A percentile compares a stretch with the other conserved stretches of the same genome.
Conservation (phyloP, 139 green algal species). For the Ettlia oleoabundans region DNA sequence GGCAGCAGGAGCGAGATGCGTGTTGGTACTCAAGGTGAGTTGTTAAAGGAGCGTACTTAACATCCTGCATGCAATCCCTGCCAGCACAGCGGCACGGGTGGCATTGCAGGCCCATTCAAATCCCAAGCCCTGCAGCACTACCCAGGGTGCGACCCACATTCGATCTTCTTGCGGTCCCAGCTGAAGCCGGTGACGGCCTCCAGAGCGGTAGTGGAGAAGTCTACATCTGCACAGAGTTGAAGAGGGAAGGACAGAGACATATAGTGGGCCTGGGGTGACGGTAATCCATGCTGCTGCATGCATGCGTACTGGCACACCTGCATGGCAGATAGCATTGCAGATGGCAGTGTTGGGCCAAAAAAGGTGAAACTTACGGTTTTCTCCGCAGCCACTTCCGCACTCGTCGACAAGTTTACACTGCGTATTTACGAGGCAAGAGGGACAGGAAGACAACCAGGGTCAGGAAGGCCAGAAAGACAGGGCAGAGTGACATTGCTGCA, state of each 20-base stretch:
- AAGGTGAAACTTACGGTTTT: no score
- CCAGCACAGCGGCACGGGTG: neutral
- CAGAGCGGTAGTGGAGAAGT: constrained; percentile 37
- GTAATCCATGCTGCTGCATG: neutral
- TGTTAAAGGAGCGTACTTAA: neutral
- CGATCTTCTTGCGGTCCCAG: constrained; percentile 35
- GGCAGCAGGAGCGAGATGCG: neutral
- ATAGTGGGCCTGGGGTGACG: neutral
- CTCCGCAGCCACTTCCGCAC: no score
- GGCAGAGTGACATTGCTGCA: no score
- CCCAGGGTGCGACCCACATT: neutral
- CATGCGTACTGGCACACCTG: neutral
- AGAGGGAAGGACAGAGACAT: no score
- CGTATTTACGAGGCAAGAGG: no score
- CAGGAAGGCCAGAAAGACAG: no score
- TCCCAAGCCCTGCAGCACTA: neutral
- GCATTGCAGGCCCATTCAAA: neutral
- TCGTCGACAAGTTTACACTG: no score
- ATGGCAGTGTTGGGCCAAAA: no score
- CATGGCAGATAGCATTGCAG: no score
- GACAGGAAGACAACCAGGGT: no score
- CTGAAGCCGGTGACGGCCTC: constrained; percentile 23
- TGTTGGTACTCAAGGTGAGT: neutral
- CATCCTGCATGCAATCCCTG: neutral
- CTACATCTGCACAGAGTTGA: constrained; percentile 11